These are phyloP conservation scores for Saccharomyces hybrid DNA, from an alignment of 1,139 yeast genomes.

Conservation along the genomic window DNA sequence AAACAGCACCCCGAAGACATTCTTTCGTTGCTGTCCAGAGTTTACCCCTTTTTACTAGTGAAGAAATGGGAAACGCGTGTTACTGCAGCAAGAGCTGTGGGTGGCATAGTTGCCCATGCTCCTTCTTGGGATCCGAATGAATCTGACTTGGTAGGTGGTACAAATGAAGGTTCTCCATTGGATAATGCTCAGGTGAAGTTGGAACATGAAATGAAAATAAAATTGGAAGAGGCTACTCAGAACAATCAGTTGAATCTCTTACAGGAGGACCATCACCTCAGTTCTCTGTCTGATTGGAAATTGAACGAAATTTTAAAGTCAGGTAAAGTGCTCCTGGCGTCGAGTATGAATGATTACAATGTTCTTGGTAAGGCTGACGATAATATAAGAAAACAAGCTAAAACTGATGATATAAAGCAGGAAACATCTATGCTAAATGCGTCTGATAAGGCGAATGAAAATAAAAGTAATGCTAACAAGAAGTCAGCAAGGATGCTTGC, in stretches of 20 bases:
- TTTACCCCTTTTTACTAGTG: constrained; percentile 79
- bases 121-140: constrained; percentile 78
- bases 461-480: constrained; percentile 17
- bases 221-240: constrained; percentile 35
- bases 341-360: constrained; percentile 50
- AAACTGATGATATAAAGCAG: constrained; percentile 6
- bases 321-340: constrained; percentile 65
- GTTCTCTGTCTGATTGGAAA: constrained; percentile 57
- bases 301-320: constrained; percentile 56
- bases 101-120: constrained; percentile 81
- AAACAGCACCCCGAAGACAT: constrained; percentile 93
- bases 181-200: constrained; percentile 24
- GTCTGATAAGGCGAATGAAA: constrained; percentile 11
- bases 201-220: constrained; percentile 30
- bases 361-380: constrained; percentile 25
- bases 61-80: constrained; percentile 94
- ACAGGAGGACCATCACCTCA: constrained; percentile 43
- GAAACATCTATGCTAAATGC: constrained; percentile 15
- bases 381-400: constrained; percentile 16
- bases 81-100: constrained; percentile 91
- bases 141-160: constrained; percentile 10
- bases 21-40: constrained; percentile 73
- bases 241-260: constrained; percentile 34
- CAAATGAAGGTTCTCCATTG: constrained; percentile 7
- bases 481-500: constrained; percentile 81